phyloP scores from a whole-genome alignment of 345 rosid species.

The Citrus hindsii region DNA sequence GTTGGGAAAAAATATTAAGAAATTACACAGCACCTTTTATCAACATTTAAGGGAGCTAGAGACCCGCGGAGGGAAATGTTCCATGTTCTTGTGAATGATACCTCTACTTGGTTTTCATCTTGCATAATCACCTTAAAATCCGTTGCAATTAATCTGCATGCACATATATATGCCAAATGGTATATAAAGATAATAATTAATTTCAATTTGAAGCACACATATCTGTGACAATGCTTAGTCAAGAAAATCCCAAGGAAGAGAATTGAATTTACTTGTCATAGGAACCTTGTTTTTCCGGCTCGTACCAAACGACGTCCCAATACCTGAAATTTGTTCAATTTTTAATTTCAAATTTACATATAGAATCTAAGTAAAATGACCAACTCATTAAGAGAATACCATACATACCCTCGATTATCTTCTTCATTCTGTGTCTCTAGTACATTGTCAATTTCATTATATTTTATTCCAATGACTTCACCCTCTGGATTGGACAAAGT shows the following conservation, averaged over 20 bases:
- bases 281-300: constrained; percentile 24
- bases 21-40: constrained; percentile 50
- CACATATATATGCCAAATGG: not conserved
- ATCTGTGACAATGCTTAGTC: no score
- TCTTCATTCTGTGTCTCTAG: constrained; percentile 32
- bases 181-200: not conserved
- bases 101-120: constrained; percentile 56
- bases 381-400: not conserved
- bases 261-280: constrained; percentile 37
- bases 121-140: constrained; percentile 41
- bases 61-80: constrained; percentile 18
- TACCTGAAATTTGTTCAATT: constrained; percentile 36
- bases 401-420: constrained; percentile 57
- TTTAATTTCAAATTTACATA: not conserved
- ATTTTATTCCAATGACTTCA: constrained; percentile 50
- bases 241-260: not conserved
- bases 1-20: no score
- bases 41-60: constrained; percentile 69
- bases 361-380: not conserved
- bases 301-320: constrained; percentile 84
- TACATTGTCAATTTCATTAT: constrained; percentile 56
- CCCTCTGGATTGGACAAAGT: constrained; percentile 64
- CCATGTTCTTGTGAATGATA: constrained; percentile 72
- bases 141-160: constrained; percentile 47
- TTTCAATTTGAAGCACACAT: not conserved